Percentiles rank a stretch among this genome's conserved stretches.
Conservation (phyloP, 495 filamentous ascomycete species). For the Pyrenopolyporus hunteri region DNA sequence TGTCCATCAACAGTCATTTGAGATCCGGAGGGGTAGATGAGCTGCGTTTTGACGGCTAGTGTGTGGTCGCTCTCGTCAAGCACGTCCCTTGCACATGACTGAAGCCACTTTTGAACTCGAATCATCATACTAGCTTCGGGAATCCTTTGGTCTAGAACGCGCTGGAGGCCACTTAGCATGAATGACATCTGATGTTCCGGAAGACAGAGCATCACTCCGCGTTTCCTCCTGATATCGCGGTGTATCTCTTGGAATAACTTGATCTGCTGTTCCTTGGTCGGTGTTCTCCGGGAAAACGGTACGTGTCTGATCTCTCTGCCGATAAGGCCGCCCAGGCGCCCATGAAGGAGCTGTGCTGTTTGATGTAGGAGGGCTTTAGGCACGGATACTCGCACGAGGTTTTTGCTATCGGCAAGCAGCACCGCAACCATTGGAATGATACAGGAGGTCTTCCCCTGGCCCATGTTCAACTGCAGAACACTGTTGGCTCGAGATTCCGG, state of each 20-base stretch:
- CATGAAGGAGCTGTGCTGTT: conserved; percentile 56
- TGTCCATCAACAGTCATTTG: conserved; percentile 57
- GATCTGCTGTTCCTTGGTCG: conserved; percentile 37
- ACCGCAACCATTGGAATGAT: conserved; percentile 62
- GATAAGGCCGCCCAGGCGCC: conserved; percentile 54
- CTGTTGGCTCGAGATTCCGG: conserved; percentile 54
- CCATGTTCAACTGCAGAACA: conserved; percentile 63
- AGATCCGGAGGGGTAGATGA: conserved; percentile 57
- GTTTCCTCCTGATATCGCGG: conserved; percentile 37
- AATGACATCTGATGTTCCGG: conserved; percentile 63
- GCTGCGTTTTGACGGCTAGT: conserved; percentile 59
- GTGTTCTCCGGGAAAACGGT: conserved; percentile 58
- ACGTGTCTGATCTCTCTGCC: conserved; percentile 53
- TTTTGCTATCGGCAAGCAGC: conserved; percentile 53
- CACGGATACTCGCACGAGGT: conserved; percentile 55
- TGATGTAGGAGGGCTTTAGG: conserved; percentile 58
- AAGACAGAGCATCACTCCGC: conserved; percentile 55
- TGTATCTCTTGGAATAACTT: conserved; percentile 46
- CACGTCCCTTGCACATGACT: conserved; percentile 56
- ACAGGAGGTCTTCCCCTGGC: conserved; percentile 58
- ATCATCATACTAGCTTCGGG: conserved; percentile 36
- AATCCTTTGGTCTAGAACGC: conserved; percentile 45
- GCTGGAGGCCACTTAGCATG: conserved; percentile 56
- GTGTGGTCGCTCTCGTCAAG: conserved; percentile 73
- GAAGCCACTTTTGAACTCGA: conserved; percentile 52